phyloP scores from a whole-genome alignment of 805 yeast species.

The Suhomyces vadensis region DNA sequence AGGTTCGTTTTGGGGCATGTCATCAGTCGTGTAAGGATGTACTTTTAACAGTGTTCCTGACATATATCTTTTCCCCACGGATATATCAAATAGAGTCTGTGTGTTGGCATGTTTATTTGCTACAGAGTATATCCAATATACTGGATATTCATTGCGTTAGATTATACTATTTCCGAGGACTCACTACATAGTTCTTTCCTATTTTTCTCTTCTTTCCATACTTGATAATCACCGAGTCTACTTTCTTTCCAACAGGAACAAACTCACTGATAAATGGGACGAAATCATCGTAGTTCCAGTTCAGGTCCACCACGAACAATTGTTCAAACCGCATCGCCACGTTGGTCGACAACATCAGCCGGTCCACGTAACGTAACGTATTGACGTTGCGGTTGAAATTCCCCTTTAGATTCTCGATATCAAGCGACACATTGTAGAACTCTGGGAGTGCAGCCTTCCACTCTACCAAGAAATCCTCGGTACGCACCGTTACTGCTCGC shows the following conservation, averaged over 20 bases:
- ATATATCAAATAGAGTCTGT: no score
- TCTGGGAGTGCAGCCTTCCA: conserved; percentile 68
- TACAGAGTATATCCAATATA: no score
- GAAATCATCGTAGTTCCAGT: conserved; percentile 44
- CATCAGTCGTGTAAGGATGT: no score
- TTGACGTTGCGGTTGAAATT: conserved; percentile 50
- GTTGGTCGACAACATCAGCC: conserved; percentile 41
- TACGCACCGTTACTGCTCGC: conserved; percentile 13
- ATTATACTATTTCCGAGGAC: conserved; percentile 11
- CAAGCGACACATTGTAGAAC: conserved; percentile 60
- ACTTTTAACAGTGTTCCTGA: no score
- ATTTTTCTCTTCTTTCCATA: conserved; percentile 36
- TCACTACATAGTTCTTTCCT: conserved; percentile 33
- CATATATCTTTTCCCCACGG: no score
- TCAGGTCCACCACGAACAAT: conserved; percentile 29
- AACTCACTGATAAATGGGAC: conserved; percentile 32
- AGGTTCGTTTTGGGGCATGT: no score
- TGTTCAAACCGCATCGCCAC: conserved; percentile 14
- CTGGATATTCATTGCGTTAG: no score
- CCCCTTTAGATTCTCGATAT: conserved; percentile 56
- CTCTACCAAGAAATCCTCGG: conserved; percentile 60
- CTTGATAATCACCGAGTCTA: conserved; percentile 39
- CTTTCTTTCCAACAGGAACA: conserved; percentile 38
- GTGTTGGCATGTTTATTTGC: no score
- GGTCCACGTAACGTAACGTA: conserved; percentile 55